phyloP scores from a whole-genome alignment of 2,329 filamentous ascomycete species.

The Xylariaceae sp. region DNA sequence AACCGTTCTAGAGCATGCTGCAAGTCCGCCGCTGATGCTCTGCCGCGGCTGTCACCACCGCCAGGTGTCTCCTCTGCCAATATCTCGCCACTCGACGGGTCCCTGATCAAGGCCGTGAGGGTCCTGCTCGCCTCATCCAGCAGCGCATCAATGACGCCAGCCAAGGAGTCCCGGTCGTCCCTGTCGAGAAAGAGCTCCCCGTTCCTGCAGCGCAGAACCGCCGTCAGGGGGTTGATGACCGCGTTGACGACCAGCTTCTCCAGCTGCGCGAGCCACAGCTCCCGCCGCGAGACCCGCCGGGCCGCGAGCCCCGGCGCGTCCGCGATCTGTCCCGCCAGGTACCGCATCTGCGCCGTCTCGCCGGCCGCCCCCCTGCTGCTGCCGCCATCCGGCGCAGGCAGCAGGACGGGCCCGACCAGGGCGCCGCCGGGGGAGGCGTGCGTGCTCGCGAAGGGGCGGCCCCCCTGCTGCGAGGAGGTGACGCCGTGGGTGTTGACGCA shows the following conservation, averaged over 20 bases:
- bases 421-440: conserved; percentile 45
- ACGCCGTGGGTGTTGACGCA: conserved; percentile 56
- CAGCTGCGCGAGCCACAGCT: conserved; percentile 59
- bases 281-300: conserved; percentile 28
- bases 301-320: conserved; percentile 36
- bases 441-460: conserved; percentile 43
- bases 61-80: conserved; percentile 22
- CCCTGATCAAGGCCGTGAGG: conserved; percentile 59
- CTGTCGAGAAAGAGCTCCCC: conserved; percentile 63
- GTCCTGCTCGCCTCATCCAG: conserved; percentile 68
- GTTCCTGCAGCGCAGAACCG: conserved; percentile 68
- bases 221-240: conserved; percentile 79
- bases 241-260: conserved; percentile 80
- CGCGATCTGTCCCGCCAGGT: conserved; percentile 35
- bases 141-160: conserved; percentile 57
- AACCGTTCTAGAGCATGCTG: conserved; percentile 32
- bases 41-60: neutral
- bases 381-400: conserved; percentile 17
- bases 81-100: conserved; percentile 40
- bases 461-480: conserved; percentile 37
- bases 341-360: conserved; percentile 19
- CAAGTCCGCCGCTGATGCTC: conserved; percentile 32
- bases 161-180: conserved; percentile 34
- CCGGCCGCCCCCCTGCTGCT: too few species aligned
- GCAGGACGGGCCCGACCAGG: conserved; percentile 39